Base-by-base conservation (phyloP, 768 basidiomycete species). In the Lactarius evosmus region DNA sequence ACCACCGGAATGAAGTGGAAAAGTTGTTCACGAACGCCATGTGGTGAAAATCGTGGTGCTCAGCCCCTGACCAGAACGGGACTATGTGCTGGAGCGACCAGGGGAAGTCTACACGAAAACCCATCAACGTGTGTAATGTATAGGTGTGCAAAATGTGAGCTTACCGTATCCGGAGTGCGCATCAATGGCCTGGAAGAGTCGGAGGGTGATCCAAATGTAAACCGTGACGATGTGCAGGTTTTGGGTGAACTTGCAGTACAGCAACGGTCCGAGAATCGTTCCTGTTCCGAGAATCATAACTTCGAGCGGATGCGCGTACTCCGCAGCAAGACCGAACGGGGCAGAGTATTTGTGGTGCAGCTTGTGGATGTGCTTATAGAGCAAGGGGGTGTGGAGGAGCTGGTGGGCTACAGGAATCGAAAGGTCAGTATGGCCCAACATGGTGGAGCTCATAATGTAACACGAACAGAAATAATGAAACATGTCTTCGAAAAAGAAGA, bases 31-130 rank as follows among this genome's bases (percentile, higher is more conserved):
- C 85, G 80, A 95, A 96, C 4, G 91, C 88, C 91, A 94, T 91
- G 78, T 99, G 96, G 76, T 98, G 96, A 85, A 94, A 98, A 73
- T 98, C 95, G 74, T 97, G 95, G 77, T 96, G 93, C 71, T 98
- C 96, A 0, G 95, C 95, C 41, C 96, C 95, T 7, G 91, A 89
- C 95, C 95, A 98, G 83, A 98, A 91, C 2, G 95, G 95, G 34
- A 98, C 64, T 68, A 93, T 86, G 78, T 95, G 85, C 69, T 93
- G 88, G 60, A 98, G 80, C 6, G 93, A 95, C 95, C 95, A 98
- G 0, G 97, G 96, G 84, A 99, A 99, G 75, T 98, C 93, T 89
- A 58, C 5, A 27, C 11, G 25, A 6, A 49, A 38, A 14, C 16
- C 16, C 0, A 53, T 51, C 7, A 56, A 38, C 63, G 50, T 46